These are phyloP conservation scores for Glycyrrhiza uralensis DNA, from an alignment of 306 rosid genomes.

Conservation along the genomic window DNA sequence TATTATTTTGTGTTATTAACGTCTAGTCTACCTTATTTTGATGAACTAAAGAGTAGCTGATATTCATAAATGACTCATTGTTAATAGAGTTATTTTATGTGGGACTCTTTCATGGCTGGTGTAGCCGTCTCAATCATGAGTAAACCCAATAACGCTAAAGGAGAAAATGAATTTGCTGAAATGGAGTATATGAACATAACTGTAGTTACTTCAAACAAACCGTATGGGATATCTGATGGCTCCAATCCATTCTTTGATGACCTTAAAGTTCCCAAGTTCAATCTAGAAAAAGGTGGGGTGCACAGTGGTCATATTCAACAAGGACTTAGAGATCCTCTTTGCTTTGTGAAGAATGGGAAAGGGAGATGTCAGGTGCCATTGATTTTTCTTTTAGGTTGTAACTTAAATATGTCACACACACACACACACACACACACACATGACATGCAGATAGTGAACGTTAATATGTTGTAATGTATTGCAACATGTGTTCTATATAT, in stretches of 20 bases:
- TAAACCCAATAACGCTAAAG: conserved; percentile 40
- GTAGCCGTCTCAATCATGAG: conserved; percentile 80
- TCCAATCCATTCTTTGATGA: conserved; percentile 80
- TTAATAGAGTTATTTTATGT: conserved; percentile 82
- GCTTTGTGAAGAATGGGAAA: conserved; percentile 62
- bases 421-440: background rate
- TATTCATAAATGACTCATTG: background rate
- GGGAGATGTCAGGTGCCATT: conserved; percentile 82
- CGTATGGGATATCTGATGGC: conserved; percentile 75
- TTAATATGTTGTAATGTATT: conserved; percentile 7
- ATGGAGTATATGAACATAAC: conserved; percentile 88
- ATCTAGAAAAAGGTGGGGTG: conserved; percentile 59
- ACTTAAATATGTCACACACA: too few species aligned
- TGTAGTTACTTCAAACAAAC: conserved; percentile 79
- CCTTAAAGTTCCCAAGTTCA: conserved; percentile 56
- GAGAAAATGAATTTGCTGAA: conserved; percentile 82
- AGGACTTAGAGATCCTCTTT: conserved; percentile 80
- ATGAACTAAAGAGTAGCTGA: conserved; percentile 12
- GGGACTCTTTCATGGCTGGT: conserved; percentile 88
- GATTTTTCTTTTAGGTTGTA: background rate
- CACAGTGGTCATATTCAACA: conserved; percentile 87
- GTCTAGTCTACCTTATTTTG: conserved; percentile 16
- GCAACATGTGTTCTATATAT: conserved; percentile 33
- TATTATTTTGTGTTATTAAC: background rate
- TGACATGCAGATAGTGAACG: background rate